Evolutionary conservation across 495 filamentous ascomycete species (phyloP), one percentile per base, ranked within the genome.

Genomic region (Sordaria brevicollis): DNA sequence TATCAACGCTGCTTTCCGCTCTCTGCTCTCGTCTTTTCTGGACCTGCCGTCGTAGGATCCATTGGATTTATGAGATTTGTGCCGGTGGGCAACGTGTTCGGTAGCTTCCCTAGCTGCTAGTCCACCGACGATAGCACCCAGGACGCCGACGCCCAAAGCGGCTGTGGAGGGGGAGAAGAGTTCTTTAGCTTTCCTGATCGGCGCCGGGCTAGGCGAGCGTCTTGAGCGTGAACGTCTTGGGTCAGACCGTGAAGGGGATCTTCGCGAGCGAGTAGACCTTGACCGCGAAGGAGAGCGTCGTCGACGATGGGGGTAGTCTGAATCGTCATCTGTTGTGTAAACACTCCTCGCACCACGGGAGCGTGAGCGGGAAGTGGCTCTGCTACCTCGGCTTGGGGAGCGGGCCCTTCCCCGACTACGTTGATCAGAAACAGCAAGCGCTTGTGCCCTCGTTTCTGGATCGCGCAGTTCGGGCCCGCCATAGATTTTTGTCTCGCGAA

Each of bases 121-220:
- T 0, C 83, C 83, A 6, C 83, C 83, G 0, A 83, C 78, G 5
- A 85, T 73, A 4, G 83, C 82, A 15, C 83, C 83, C 4, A 85
- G 69, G 25, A 83, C 76, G 19, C 81, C 79, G 2, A 79, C 78
- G 17, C 82, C 81, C 1, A 85, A 67, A 0, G 82, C 83, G 0
- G 80, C 75, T 3, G 77, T 78, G 1, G 82, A 80, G 35, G 76
- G 71, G 4, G 75, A 78, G 69, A 84, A 83, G 49, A 57, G 70
- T 17, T 54, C 29, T 34, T 35, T 54, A n/a, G 39, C 29, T 57
- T 57, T 57, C 33, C 5, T 15, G 25, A 54, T 19, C 19, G 17
- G 34, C 6, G 25, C 10, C 4, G 33, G 68, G 57, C 4, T 13
- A 9, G 43, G 66, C 35, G 70, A 71, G 5, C 31, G 25, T 2